phyloP scores from a whole-genome alignment of 805 yeast species.

The Cyberlindnera samutprakarnensis region DNA sequence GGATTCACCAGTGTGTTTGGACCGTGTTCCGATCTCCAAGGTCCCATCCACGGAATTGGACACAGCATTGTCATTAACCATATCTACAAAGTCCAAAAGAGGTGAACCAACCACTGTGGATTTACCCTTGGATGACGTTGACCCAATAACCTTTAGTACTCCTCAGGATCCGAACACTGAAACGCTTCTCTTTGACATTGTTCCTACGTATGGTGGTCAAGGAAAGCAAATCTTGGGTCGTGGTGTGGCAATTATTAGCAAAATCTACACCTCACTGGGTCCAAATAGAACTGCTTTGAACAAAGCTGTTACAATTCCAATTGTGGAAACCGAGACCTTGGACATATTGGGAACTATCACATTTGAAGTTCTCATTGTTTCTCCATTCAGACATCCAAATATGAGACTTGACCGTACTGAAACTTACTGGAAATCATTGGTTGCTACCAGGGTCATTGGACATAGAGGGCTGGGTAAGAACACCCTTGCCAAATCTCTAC shows the following conservation, averaged over 20 bases:
- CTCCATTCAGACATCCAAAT: conserved; percentile 64
- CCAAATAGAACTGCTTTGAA: conserved; percentile 57
- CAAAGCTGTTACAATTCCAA: conserved; percentile 62
- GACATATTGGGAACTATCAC: conserved; percentile 71
- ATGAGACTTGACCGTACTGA: conserved; percentile 60
- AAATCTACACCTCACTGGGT: conserved; percentile 62
- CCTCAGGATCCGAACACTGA: conserved; percentile 43
- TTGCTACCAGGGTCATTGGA: conserved; percentile 87
- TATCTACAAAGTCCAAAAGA: conserved; percentile 29
- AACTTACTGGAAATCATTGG: conserved; percentile 87
- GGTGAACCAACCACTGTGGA: conserved; percentile 58
- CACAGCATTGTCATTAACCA: conserved; percentile 73
- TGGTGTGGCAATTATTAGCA: conserved; percentile 67
- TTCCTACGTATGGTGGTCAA: conserved; percentile 72
- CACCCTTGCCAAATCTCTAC: conserved; percentile 65
- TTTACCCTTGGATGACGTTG: conserved; percentile 73
- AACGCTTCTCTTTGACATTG: conserved; percentile 70
- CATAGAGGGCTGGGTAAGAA: conserved; percentile 95
- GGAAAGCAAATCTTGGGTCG: conserved; percentile 58
- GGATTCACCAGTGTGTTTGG: conserved; percentile 55
- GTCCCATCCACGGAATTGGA: conserved; percentile 80
- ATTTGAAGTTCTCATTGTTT: conserved; percentile 67
- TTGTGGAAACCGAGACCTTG: conserved; percentile 61
- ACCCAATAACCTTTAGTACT: conserved; percentile 68
- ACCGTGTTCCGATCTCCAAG: conserved; percentile 67